Evolutionary conservation across 345 rosid genomes (phyloP).

Genomic region (Aethionema arabicum): DNA sequence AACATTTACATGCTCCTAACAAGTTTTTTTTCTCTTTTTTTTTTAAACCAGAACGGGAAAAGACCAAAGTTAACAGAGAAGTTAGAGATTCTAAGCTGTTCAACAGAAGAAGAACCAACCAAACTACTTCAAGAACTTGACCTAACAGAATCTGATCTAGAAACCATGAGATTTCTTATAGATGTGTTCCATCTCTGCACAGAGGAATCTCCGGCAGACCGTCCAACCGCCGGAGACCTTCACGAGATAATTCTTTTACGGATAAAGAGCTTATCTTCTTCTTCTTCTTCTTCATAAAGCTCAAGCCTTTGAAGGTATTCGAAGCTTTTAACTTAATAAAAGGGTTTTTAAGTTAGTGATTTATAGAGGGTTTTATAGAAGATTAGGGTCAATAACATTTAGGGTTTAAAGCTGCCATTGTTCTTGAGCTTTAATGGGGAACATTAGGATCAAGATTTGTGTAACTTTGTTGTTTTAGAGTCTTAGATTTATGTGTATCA

Average conservation of each 20-base stretch:
- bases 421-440: too few relatives aligned
- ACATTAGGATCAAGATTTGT: too few relatives aligned
- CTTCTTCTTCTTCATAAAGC: conserved; percentile 14
- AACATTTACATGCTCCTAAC: conserved; percentile 11
- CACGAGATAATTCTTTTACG: conserved; percentile 46
- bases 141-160: conserved; percentile 46
- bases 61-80: conserved; percentile 66
- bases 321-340: conserved; percentile 13
- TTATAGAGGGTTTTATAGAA: conserved; percentile 11
- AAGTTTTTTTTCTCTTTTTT: not conserved
- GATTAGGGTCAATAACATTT: conserved; percentile 2
- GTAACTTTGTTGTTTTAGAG: too few relatives aligned
- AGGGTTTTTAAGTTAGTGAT: conserved; percentile 13
- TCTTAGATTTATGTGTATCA: too few relatives aligned
- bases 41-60: conserved; percentile 60
- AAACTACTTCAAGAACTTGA: conserved; percentile 37
- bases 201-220: conserved; percentile 59
- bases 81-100: conserved; percentile 49
- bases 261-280: conserved; percentile 18
- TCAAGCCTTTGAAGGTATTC: conserved; percentile 14
- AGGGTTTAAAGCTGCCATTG: not conserved
- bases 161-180: conserved; percentile 62
- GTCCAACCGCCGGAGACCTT: conserved; percentile 62
- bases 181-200: conserved; percentile 70
- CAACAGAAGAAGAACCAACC: conserved; percentile 35